These are phyloP conservation scores for Euphorbia schlechtendalii DNA, from an alignment of 441 rosid genomes.

Conservation along the genomic window DNA sequence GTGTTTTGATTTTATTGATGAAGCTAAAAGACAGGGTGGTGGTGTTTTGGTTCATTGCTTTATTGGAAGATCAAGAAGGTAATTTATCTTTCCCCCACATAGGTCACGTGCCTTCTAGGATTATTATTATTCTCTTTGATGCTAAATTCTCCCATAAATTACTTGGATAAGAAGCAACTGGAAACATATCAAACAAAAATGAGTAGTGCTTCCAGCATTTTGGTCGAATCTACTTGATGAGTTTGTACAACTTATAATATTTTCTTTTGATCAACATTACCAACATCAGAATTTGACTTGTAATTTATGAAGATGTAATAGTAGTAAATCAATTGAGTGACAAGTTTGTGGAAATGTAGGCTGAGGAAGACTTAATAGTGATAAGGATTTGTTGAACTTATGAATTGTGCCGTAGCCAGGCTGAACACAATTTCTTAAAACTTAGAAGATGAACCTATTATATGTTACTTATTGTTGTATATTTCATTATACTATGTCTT, in stretches of 20 bases:
- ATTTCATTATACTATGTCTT: too few relatives aligned
- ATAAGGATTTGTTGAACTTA: not conserved
- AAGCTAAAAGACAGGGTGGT: constrained; percentile 55
- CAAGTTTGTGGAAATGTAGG: not conserved
- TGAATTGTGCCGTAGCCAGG: not conserved
- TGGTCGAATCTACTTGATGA: too few relatives aligned
- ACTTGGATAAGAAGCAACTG: not conserved
- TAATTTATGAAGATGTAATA: not conserved
- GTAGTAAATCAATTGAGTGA: not conserved
- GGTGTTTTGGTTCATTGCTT: constrained; percentile 76
- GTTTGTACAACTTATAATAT: not conserved
- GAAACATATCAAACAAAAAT: not conserved
- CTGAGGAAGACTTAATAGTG: not conserved
- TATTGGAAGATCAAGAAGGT: constrained; percentile 77
- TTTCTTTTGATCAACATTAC: not conserved
- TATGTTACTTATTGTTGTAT: too few relatives aligned
- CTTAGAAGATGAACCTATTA: not conserved
- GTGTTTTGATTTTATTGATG: constrained; percentile 59
- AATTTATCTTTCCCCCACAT: constrained; percentile 12
- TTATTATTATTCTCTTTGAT: not conserved
- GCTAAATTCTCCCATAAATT: not conserved
- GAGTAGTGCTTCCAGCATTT: not conserved
- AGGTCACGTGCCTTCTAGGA: not conserved
- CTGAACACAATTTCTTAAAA: not conserved
- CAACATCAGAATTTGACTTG: not conserved